These are phyloP conservation scores for Acer campestre DNA, from an alignment of 345 rosid genomes.

Conservation along the genomic window DNA sequence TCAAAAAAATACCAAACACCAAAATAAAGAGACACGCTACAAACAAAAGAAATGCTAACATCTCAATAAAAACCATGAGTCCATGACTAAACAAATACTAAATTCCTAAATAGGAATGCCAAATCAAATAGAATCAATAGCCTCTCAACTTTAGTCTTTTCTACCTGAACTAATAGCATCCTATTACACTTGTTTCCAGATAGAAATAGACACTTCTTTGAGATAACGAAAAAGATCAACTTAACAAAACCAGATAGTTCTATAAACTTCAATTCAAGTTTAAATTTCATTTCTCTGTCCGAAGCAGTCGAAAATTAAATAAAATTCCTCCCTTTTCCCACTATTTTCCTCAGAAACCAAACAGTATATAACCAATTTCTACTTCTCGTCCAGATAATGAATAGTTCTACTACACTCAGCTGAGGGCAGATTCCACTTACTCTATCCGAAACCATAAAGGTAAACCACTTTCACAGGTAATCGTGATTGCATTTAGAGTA, in stretches of 20 bases:
- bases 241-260: background rate
- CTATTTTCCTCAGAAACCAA: background rate
- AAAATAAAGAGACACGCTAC: background rate
- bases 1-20: background rate
- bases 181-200: background rate
- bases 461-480: background rate
- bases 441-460: background rate
- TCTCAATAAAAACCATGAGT: background rate
- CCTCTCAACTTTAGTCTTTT: background rate
- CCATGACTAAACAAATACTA: background rate
- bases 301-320: background rate
- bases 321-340: background rate
- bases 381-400: no score
- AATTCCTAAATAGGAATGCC: background rate
- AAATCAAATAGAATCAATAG: background rate
- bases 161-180: background rate
- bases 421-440: no score
- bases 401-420: background rate
- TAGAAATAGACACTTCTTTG: background rate
- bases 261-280: background rate
- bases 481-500: background rate
- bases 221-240: background rate
- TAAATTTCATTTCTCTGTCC: background rate
- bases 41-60: background rate
- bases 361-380: background rate